Conservation (phyloP, 306 rosid genomes). For the Citrullus mucosospermus region DNA sequence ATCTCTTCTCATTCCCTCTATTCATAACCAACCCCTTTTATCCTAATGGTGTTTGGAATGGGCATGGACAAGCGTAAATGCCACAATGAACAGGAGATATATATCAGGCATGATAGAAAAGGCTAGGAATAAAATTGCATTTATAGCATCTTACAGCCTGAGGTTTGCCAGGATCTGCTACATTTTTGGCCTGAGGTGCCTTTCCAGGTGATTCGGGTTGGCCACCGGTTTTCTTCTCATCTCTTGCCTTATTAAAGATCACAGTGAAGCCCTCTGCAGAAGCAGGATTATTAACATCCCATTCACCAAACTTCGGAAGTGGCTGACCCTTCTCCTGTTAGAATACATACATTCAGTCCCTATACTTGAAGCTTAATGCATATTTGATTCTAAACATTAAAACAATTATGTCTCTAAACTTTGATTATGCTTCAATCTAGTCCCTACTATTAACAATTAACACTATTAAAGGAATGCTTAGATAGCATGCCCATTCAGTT, state of each 20-base stretch:
- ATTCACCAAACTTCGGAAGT: constrained; percentile 95
- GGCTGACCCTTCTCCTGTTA: constrained; percentile 84
- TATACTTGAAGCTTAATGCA: background rate
- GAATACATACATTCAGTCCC: background rate
- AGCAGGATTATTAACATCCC: constrained; percentile 99
- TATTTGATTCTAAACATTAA: background rate
- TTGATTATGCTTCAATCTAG: background rate
- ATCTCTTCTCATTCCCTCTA: background rate
- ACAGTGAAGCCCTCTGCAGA: constrained; percentile 99
- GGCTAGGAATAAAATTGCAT: background rate
- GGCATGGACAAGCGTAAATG: background rate
- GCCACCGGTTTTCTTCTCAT: constrained; percentile 96
- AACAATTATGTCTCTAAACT: background rate
- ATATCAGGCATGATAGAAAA: background rate
- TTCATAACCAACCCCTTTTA: background rate
- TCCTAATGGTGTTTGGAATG: background rate
- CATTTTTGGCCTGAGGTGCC: constrained; percentile 45
- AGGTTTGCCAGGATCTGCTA: constrained; percentile 55
- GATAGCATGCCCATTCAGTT: background rate
- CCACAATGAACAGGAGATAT: background rate
- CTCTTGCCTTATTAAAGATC: constrained; percentile 93
- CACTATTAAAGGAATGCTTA: background rate
- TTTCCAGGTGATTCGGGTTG: constrained; percentile 86
- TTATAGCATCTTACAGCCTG: constrained; percentile 48
- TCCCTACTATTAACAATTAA: background rate